Evolutionary conservation across 768 basidiomycete genomes (phyloP).

Genomic region (Sarcomyxa edulis): DNA sequence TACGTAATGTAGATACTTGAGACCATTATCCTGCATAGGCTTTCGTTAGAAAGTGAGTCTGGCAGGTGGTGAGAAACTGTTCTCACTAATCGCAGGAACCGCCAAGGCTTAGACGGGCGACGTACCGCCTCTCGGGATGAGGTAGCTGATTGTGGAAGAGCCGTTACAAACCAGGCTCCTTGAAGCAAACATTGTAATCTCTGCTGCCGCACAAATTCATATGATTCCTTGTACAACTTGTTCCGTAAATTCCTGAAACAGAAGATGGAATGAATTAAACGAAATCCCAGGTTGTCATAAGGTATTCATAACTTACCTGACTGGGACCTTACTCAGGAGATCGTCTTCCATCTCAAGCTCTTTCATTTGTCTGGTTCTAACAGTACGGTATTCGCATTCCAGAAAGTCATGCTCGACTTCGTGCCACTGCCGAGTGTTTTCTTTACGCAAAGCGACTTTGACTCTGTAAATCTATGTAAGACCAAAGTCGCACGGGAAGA

Average conservation of each 20-base stretch:
- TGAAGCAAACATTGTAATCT: slow-evolving; percentile 83
- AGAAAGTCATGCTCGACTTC: slow-evolving; percentile 78
- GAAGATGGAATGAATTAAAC: slow-evolving; percentile 5
- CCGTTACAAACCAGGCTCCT: slow-evolving; percentile 92
- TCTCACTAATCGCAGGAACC: slow-evolving; percentile 79
- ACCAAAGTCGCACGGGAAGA: not conserved
- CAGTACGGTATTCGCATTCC: slow-evolving; percentile 79
- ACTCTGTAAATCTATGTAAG: slow-evolving; percentile 60
- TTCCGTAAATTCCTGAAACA: slow-evolving; percentile 69
- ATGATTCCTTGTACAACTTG: slow-evolving; percentile 86
- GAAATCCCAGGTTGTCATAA: slow-evolving; percentile 1
- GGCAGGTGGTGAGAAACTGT: not conserved
- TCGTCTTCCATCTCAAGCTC: slow-evolving; percentile 89
- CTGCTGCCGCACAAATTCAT: slow-evolving; percentile 85
- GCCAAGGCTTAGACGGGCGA: slow-evolving; percentile 67
- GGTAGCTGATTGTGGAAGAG: slow-evolving; percentile 47
- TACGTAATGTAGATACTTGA: slow-evolving; percentile 81
- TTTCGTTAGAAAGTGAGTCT: not conserved
- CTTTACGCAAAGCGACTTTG: slow-evolving; percentile 68
- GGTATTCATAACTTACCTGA: slow-evolving; percentile 50
- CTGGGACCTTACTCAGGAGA: slow-evolving; percentile 76
- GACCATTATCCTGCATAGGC: slow-evolving; percentile 64
- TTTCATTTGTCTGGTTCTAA: slow-evolving; percentile 85
- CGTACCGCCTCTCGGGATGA: slow-evolving; percentile 44
- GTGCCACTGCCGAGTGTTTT: slow-evolving; percentile 76